A percentile compares a stretch with the other conserved stretches of the same genome.
Conservation (phyloP, 768 basidiomycete genomes). For the Antrodiella citrinella region DNA sequence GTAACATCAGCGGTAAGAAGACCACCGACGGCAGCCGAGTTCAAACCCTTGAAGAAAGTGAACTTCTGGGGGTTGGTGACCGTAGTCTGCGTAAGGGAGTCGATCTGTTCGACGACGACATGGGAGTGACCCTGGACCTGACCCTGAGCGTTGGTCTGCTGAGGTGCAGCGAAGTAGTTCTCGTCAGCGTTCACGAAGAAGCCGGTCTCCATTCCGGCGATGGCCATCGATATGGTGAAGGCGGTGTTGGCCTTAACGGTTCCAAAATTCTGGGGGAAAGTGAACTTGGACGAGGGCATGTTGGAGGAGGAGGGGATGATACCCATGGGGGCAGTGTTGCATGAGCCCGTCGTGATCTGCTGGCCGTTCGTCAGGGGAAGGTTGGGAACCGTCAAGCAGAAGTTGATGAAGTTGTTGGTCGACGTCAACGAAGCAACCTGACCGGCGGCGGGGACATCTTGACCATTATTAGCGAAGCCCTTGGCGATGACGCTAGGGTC, state of each 20-base stretch:
- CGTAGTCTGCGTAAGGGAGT: constrained; percentile 37
- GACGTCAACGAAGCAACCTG: constrained; percentile 46
- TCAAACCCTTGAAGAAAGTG: constrained; percentile 52
- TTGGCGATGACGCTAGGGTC: constrained; percentile 37
- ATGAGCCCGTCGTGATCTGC: constrained; percentile 37
- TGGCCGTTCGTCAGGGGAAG: constrained; percentile 39
- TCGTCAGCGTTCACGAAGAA: constrained; percentile 47
- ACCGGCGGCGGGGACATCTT: constrained; percentile 32
- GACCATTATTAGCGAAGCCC: constrained; percentile 44
- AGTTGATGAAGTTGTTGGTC: constrained; percentile 62
- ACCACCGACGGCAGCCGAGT: constrained; percentile 37
- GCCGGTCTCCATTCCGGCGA: constrained; percentile 41
- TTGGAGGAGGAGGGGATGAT: constrained; percentile 42
- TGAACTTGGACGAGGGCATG: constrained; percentile 52
- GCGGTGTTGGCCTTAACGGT: constrained; percentile 37
- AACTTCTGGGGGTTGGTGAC: constrained; percentile 42
- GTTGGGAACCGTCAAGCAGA: constrained; percentile 29
- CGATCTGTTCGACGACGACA: constrained; percentile 47
- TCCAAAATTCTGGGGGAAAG: constrained; percentile 37
- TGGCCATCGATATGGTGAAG: constrained; percentile 47
- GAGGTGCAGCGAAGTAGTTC: constrained; percentile 50
- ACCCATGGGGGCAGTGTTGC: constrained; percentile 59
- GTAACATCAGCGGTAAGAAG: constrained; percentile 29
- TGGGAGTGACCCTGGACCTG: constrained; percentile 55
- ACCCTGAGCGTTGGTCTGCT: constrained; percentile 37